Percentiles rank a stretch among this genome's conserved stretches.
Conservation (phyloP, 148 eudicot genomes). For the Cornus kousa region DNA sequence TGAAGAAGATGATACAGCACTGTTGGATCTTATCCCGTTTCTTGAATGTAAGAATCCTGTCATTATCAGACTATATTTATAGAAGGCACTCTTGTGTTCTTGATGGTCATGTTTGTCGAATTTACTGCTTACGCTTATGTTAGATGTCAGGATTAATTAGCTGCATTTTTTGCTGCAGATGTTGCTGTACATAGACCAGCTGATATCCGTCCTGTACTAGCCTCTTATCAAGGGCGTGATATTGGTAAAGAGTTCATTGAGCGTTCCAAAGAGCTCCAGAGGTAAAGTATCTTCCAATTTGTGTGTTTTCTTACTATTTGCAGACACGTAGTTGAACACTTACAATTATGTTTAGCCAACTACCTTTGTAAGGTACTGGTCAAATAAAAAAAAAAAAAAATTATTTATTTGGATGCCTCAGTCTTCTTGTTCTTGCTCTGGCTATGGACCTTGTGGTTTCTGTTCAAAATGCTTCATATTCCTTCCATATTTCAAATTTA, state of each 20-base stretch:
- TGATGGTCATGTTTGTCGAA: not conserved
- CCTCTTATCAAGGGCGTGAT: conserved; percentile 68
- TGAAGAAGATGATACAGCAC: conserved; percentile 69
- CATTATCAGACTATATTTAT: not conserved
- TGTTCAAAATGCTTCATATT: not conserved
- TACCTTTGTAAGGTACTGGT: not conserved
- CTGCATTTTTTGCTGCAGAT: conserved; percentile 36
- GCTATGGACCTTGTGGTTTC: not conserved
- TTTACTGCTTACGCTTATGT: not conserved
- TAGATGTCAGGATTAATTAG: not conserved
- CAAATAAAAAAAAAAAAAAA: too few relatives aligned
- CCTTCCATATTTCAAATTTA: not conserved
- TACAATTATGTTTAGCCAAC: not conserved
- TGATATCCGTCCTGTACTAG: conserved; percentile 65
- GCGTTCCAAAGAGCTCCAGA: conserved; percentile 64
- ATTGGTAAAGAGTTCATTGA: conserved; percentile 68
- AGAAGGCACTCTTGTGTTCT: not conserved
- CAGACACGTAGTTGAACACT: not conserved
- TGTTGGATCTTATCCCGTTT: conserved; percentile 86
- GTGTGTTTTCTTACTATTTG: not conserved
- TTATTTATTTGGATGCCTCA: too few relatives aligned
- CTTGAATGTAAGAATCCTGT: conserved; percentile 63
- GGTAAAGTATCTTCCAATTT: conserved; percentile 23
- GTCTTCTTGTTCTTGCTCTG: too few relatives aligned
- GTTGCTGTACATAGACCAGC: conserved; percentile 51